Evolutionary conservation across 441 rosid species (phyloP), one percentile per base, ranked within the genome.

Genomic region (Croton setiger): DNA sequence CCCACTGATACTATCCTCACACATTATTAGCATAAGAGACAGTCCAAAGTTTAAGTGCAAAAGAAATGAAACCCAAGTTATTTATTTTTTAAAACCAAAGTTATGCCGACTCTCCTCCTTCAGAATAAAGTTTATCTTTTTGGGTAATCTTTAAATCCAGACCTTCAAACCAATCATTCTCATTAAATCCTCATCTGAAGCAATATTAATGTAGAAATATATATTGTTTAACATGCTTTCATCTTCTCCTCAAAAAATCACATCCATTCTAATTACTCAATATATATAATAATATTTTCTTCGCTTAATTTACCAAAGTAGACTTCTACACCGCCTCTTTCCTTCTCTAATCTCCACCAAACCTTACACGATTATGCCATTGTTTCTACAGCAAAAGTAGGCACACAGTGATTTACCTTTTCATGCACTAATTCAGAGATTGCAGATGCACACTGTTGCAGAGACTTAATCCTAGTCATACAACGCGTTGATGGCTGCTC

Each of bases 401-500:
- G 51, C 43, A 47, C 31, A 51, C 53, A 43, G 54, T 58, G 45
- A 71, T 77, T 74, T 72, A 86, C 99, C 89, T 84, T 92, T 74
- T 76, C 87, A 64, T 79, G 79, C 60, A 85, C 85, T 81, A 94
- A 71, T 72, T 86, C 97, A 54, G 83, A 65, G 66, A 92, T 83
- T 59, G 88, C 62, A 74, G 88, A 84, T 55, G 98, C 93, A 81
- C 81, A 90, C 72, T 74, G 90, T 79, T 74, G 84, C 85, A 94
- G 76, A 68, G 97, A 94, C 69, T 71, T 86, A 63, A 92, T 88
- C 82, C 98, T 84, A 53, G 90, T 90, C 79, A 85, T 65, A 81
- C 89, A 76, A 73, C 81, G 76, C 69, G 82, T 79, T 61, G 88
- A 86, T 72, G 97, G 98, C 75, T 79, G 87, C 80, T 92, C 98